Conservation (phyloP, 1,284 basidiomycete genomes). For the Anthracocystis panici-leucophaei region DNA sequence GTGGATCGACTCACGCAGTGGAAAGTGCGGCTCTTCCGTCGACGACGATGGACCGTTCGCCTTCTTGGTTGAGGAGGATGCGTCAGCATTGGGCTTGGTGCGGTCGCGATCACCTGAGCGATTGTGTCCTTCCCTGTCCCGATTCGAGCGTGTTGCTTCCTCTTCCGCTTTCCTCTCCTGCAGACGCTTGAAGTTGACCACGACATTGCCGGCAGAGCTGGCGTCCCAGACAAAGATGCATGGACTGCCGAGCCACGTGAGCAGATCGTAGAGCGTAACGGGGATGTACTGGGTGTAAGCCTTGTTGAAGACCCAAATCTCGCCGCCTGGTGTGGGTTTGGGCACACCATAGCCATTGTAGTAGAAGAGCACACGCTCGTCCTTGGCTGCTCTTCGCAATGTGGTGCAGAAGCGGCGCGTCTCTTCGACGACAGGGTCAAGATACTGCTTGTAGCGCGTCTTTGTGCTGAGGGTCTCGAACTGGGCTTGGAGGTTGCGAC, state of each 20-base stretch:
- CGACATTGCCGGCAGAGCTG: conserved; percentile 91
- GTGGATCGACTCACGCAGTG: conserved; percentile 91
- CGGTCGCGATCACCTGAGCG: conserved; percentile 30
- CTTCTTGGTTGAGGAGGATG: conserved; percentile 26
- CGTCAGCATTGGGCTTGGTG: conserved; percentile 12
- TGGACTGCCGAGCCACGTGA: conserved; percentile 84
- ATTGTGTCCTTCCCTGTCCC: conserved; percentile 68
- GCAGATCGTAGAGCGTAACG: conserved; percentile 90
- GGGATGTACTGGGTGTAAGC: conserved; percentile 99
- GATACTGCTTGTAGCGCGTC: conserved; percentile 75
- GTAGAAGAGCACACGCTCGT: conserved; percentile 94
- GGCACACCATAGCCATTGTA: conserved; percentile 99
- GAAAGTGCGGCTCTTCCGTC: conserved; percentile 70
- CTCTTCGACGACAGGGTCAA: conserved; percentile 95
- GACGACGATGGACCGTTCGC: conserved; percentile 22
- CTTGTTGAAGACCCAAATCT: conserved; percentile 98
- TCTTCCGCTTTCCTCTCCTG: conserved; percentile 88
- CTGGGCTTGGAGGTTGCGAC: conserved; percentile 91
- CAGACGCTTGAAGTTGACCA: conserved; percentile 89
- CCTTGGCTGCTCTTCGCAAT: conserved; percentile 87
- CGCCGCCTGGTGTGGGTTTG: conserved; percentile 93
- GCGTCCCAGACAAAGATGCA: conserved; percentile 99
- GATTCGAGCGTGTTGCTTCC: conserved; percentile 67
- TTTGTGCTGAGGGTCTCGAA: conserved; percentile 89
- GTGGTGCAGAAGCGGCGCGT: conserved; percentile 88